Base-by-base conservation (phyloP, 2,329 filamentous ascomycete species). In the Lecanoromycetidae sp. region DNA sequence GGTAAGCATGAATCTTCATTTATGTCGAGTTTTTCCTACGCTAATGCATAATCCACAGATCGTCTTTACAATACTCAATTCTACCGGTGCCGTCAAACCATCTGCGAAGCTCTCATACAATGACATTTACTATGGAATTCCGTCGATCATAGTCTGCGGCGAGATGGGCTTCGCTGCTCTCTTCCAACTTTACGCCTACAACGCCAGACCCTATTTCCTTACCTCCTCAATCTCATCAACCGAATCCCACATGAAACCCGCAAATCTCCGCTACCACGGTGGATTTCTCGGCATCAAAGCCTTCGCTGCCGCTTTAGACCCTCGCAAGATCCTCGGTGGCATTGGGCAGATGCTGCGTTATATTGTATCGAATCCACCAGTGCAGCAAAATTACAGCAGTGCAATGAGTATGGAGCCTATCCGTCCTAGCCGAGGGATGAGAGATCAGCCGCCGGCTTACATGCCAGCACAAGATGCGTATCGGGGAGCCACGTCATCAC, bases 91-190 rank as follows among this genome's bases (percentile, higher is more conserved):
- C 4, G 54, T 61, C 34, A 54, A 57, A 2, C 49, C 54, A 20
- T 54, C 55, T 12, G 36, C 53, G 2, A 58, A 50, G 1, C 48
- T 62, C 27, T 59, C 53, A 29, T 62, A 57, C 44, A 55, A 57
- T 5, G 61, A 63, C 39, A 50, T 59, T 35, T 55, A 58, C 27
- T 59, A 57, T 23, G 60, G 61, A 10, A 51, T 63, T 6, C 57
- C 60, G 4, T 59, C 54, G 7, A 51, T 63, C 52, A 48, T 61
- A 4, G 58, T 61, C 15, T 63, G 58, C 35, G 39, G 60, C 17
- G 57, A 61, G 27, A 59, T 62, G 58, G 55, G 61, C 5, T 55
- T 57, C 2, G 60, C 62, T 35, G 50, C 60, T 23, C 38, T 61
- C 26, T 58, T 61, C 45, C 59, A 63, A 46, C 56, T 56, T 39